Base-by-base conservation (phyloP, 2,329 filamentous ascomycete species). In the Fusarium nodosum region DNA sequence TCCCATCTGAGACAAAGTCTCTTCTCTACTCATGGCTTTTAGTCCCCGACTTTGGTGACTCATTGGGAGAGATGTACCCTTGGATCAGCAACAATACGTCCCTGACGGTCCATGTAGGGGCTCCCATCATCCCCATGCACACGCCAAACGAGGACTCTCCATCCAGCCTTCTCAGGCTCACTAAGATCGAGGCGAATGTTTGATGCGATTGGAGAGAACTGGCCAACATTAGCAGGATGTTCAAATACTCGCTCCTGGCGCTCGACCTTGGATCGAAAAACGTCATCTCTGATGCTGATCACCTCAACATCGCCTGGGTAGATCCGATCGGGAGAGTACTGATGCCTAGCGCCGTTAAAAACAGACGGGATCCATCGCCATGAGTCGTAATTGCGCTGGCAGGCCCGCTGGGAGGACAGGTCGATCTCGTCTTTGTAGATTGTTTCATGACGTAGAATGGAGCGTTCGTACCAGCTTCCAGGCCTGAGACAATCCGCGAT, bases 61-160 rank as follows among this genome's bases (percentile, higher is more conserved):
- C n/a, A 15, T 16, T 18, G 18, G 3, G 9, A 15, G 0, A 36
- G 3, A 7, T 20, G 7, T 4, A 20, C 31, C 2, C 31, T 3
- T 4, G n/a, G 16, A 3, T 15, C 34, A 12, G 33, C 24, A n/a
- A 64, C 13, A 3, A 39, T n/a, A 9, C 56, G 26, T 15, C 59
- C 60, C 2, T 45, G 26, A 6, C 38, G 51, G 8, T 57, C 58
- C 31, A 63, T 48, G 33, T 39, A 62, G 22, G 12, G n/a, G 9
- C 33, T 22, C 6, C 10, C 22, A 7, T 33, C 6, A 0, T 11
- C 16, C 9, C 31, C 24, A 16, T 34, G 38, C 8, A 46, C 7
- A n/a, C 28, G 34, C 50, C 60, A 64, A 16, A 30, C 50, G 13
- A 64, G 13, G 10, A 63, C 36, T 1, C 60, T 50, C 12, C 26